Conservation (phyloP, 2,329 filamentous ascomycete species). For the Penicillium psychrosexuale region DNA sequence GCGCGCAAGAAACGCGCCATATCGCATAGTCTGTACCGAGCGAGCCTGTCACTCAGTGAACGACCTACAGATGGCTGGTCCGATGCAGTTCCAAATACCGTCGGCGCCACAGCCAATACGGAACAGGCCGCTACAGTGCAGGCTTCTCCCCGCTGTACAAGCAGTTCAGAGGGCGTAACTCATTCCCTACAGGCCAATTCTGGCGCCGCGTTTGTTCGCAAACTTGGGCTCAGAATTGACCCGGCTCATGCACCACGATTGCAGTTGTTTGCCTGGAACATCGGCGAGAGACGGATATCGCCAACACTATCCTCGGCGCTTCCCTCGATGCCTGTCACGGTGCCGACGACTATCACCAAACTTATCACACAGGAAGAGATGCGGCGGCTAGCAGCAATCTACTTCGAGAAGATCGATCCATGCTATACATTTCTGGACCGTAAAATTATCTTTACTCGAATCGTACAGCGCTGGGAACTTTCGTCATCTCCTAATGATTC, state of each 20-base stretch:
- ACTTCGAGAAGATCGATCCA: conserved; percentile 54
- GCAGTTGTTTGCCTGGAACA: conserved; percentile 58
- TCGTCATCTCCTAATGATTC: conserved; percentile 12
- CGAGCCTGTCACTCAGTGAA: conserved; percentile 14
- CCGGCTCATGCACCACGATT: conserved; percentile 53
- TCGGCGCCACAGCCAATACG: not conserved
- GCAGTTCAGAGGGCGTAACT: conserved; percentile 4
- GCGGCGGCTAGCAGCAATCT: conserved; percentile 45
- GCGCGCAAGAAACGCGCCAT: conserved; percentile 31
- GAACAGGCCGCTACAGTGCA: conserved; percentile 3
- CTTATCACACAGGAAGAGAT: conserved; percentile 51
- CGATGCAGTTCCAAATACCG: not conserved
- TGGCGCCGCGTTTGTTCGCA: conserved; percentile 55
- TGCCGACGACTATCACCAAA: conserved; percentile 42
- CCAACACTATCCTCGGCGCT: conserved; percentile 10
- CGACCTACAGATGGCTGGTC: conserved; percentile 9
- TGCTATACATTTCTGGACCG: conserved; percentile 51
- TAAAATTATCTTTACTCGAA: conserved; percentile 24
- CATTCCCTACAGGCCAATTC: conserved; percentile 56
- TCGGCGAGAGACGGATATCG: conserved; percentile 30
- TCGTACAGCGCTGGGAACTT: conserved; percentile 29
- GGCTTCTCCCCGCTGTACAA: conserved; percentile 3
- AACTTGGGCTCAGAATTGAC: conserved; percentile 53
- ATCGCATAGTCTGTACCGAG: conserved; percentile 19
- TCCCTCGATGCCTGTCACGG: conserved; percentile 7